These are phyloP conservation scores for Saxophila tyrrhenica DNA, from an alignment of 495 filamentous ascomycete genomes.

Conservation along the genomic window DNA sequence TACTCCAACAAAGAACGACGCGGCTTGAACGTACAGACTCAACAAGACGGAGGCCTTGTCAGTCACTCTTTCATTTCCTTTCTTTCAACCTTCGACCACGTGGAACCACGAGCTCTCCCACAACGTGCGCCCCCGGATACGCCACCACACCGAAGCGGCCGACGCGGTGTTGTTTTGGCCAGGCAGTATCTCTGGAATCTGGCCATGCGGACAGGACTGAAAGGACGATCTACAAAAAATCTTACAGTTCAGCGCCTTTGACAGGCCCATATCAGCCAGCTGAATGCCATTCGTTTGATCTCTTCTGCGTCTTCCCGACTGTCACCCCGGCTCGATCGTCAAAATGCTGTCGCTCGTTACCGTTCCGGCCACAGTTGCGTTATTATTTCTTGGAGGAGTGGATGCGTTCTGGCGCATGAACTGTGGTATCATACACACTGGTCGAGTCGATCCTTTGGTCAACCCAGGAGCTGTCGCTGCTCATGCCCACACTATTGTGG, in stretches of 20 bases:
- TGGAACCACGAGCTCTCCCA: neutral
- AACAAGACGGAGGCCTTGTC: neutral
- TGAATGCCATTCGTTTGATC: neutral
- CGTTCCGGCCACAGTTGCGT: neutral
- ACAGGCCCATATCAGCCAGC: neutral
- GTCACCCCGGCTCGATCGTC: neutral
- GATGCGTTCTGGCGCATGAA: slow-evolving; percentile 31
- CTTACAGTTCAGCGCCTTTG: neutral
- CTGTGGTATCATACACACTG: slow-evolving; percentile 29
- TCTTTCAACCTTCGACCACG: neutral
- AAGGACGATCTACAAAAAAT: neutral
- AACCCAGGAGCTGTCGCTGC: slow-evolving; percentile 20
- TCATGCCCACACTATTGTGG: slow-evolving; percentile 30
- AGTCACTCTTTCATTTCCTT: neutral
- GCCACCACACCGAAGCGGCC: neutral
- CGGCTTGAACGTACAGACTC: neutral
- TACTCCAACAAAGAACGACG: neutral
- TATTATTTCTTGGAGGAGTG: slow-evolving; percentile 6
- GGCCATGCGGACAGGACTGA: neutral
- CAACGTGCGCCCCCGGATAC: neutral
- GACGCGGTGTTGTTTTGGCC: neutral
- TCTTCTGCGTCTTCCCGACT: neutral
- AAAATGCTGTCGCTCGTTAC: slow-evolving; percentile 4
- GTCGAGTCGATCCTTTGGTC: slow-evolving; percentile 31
- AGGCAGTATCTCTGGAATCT: neutral